phyloP scores from a whole-genome alignment of 208 protist species.

The Leishmania major region DNA sequence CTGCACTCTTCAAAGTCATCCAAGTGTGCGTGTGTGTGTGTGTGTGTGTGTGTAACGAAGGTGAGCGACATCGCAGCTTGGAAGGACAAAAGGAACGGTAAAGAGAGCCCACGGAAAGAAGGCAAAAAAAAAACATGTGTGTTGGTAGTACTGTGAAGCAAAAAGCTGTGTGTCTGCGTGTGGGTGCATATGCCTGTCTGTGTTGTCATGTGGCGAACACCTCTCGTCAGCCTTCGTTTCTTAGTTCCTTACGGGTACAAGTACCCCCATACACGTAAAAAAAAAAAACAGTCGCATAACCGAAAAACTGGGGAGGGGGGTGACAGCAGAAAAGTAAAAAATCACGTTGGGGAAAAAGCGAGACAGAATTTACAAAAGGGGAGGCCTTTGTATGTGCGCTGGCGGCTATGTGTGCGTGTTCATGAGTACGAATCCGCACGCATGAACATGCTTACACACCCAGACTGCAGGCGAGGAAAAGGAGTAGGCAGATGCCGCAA shows the following conservation, averaged over 20 bases:
- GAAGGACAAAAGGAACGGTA: neutral
- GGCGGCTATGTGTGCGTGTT: neutral
- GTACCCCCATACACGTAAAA: neutral
- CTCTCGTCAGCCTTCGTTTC: neutral
- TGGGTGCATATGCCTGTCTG: neutral
- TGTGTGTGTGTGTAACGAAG: neutral
- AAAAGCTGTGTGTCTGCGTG: neutral
- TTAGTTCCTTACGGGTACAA: neutral
- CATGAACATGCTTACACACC: neutral
- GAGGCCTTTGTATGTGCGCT: neutral
- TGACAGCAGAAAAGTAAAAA: neutral
- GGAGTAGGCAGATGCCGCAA: neutral
- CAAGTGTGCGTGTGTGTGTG: neutral
- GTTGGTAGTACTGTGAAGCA: neutral
- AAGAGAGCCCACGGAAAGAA: slow-evolving; percentile 1
- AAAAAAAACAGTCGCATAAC: neutral
- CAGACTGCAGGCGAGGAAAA: neutral
- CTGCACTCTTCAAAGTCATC: neutral
- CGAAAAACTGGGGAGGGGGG: neutral
- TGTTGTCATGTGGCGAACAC: neutral
- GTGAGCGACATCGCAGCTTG: neutral
- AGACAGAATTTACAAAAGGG: neutral
- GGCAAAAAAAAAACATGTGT: neutral
- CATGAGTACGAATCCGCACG: neutral
- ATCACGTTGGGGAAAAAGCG: neutral